These are phyloP conservation scores for Stramenopiles sp. DNA, from an alignment of 352 stramenopile genomes.

Conservation along the genomic window DNA sequence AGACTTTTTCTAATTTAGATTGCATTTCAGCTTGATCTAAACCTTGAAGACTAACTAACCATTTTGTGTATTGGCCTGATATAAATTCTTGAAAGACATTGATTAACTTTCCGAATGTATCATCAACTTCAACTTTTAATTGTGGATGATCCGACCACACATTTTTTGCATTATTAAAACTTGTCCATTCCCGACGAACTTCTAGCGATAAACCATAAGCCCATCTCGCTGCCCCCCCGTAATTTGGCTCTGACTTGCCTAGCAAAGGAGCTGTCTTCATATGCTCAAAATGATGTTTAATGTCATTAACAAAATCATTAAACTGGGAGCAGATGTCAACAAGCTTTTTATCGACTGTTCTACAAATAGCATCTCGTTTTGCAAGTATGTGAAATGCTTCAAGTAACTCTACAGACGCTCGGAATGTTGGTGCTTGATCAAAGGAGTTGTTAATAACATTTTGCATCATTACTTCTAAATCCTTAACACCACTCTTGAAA, in stretches of 20 bases:
- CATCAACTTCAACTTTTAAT: not conserved
- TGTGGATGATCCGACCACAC: not conserved
- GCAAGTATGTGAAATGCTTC: conserved; percentile 74
- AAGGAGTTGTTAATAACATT: conserved; percentile 86
- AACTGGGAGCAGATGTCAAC: conserved; percentile 75
- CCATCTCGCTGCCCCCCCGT: conserved; percentile 71
- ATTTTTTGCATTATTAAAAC: conserved; percentile 14
- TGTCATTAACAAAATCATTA: conserved; percentile 40
- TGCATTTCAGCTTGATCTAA: not conserved
- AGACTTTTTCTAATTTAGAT: not conserved
- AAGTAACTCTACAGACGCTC: conserved; percentile 61
- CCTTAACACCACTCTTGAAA: conserved; percentile 85
- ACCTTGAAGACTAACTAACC: not conserved
- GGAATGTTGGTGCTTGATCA: conserved; percentile 63
- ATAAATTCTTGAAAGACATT: not conserved
- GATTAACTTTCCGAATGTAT: not conserved
- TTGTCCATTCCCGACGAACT: conserved; percentile 64
- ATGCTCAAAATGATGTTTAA: conserved; percentile 71
- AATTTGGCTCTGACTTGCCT: conserved; percentile 63
- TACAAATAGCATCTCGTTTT: conserved; percentile 69
- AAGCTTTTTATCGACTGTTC: conserved; percentile 74
- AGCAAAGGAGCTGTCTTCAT: conserved; percentile 54
- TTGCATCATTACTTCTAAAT: conserved; percentile 80
- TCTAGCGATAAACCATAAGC: conserved; percentile 77
- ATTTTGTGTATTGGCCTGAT: not conserved